Evolutionary conservation across 495 filamentous ascomycete species (phyloP).

Genomic region (Podospora australis): DNA sequence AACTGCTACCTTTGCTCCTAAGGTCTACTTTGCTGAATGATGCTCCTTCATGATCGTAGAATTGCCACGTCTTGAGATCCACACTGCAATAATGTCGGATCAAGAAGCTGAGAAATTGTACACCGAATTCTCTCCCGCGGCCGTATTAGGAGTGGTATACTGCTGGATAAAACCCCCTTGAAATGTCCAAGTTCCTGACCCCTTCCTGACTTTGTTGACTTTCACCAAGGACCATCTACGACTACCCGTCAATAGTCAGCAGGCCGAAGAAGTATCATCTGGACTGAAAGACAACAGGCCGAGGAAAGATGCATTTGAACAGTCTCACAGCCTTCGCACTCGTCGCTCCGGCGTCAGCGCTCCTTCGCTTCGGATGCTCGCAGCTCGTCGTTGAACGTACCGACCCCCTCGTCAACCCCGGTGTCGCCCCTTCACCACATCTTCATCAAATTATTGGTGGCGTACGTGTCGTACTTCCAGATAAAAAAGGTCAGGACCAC

Average conservation of each 20-base stretch:
- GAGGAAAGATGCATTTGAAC: not conserved
- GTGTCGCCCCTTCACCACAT: not conserved
- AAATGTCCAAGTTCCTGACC: no score
- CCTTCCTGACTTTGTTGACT: not conserved
- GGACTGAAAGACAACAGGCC: not conserved
- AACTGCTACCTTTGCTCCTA: not conserved
- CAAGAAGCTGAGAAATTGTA: not conserved
- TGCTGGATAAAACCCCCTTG: no score
- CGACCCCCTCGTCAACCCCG: constrained; percentile 3
- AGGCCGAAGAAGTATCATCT: not conserved
- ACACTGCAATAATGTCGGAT: not conserved
- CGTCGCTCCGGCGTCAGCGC: constrained; percentile 1
- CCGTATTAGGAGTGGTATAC: no score
- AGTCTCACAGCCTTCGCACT: not conserved
- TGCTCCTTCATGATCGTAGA: not conserved
- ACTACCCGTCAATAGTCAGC: not conserved
- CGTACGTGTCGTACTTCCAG: not conserved
- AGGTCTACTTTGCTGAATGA: no score
- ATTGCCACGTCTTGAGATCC: not conserved
- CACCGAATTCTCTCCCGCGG: not conserved
- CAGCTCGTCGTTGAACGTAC: constrained; percentile 2
- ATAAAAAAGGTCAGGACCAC: not conserved
- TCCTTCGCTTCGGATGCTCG: constrained; percentile 4
- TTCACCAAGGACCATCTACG: not conserved
- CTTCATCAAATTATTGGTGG: constrained; percentile 4